phyloP scores from a whole-genome alignment of 2,329 filamentous ascomycete genomes.

The Hypoxylon sp. region DNA sequence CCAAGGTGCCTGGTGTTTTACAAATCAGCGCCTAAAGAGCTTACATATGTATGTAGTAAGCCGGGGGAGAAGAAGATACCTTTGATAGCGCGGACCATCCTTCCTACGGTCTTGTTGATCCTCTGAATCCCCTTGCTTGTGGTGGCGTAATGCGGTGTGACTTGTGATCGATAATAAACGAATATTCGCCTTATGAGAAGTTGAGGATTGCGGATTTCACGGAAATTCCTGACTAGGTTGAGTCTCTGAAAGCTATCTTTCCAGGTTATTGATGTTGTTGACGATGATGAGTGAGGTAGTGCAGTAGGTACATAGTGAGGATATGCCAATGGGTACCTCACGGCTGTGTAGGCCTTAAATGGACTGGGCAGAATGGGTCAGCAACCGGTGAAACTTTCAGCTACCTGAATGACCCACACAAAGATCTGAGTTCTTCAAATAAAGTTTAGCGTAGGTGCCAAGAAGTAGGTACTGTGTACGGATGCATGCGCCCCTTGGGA shows the following conservation, averaged over 20 bases:
- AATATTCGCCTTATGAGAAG: not conserved
- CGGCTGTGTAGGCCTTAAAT: not conserved
- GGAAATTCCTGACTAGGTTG: not conserved
- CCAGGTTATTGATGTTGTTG: not conserved
- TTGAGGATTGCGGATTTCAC: not conserved
- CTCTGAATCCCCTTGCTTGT: not conserved
- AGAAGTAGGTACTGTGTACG: not conserved
- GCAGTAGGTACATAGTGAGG: not conserved
- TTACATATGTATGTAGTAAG: slow-evolving; percentile 8
- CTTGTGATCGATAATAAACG: not conserved
- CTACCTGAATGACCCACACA: slow-evolving; percentile 2
- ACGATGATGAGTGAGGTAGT: not conserved
- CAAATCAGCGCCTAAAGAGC: slow-evolving; percentile 25
- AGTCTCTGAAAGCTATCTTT: not conserved
- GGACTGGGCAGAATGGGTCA: not conserved
- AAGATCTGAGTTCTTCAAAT: slow-evolving; percentile 28
- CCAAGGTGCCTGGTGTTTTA: slow-evolving; percentile 72
- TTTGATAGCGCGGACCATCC: slow-evolving; percentile 53
- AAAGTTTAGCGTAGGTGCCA: slow-evolving; percentile 27
- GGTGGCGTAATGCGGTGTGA: not conserved
- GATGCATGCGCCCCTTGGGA: not conserved
- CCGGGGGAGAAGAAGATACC: slow-evolving; percentile 38
- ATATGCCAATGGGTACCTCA: not conserved
- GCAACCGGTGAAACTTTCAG: not conserved
- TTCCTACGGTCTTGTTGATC: slow-evolving; percentile 31